Conservation (phyloP, 2,329 filamentous ascomycete genomes). For the Pseudogymnoascus sp. region DNA sequence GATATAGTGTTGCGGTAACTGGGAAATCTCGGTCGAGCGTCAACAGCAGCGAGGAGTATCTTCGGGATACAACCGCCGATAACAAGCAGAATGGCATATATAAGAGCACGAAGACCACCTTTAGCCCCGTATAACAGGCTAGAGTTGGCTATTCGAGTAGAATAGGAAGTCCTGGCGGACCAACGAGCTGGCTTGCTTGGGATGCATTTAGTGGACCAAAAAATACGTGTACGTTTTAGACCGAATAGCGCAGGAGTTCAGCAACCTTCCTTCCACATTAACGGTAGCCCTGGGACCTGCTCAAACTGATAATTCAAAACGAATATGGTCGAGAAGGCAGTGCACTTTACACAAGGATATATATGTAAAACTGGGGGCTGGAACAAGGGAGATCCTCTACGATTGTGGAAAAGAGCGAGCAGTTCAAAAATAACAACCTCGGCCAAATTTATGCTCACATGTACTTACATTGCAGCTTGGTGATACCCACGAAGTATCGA, state of each 20-base stretch:
- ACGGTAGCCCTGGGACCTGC: background rate
- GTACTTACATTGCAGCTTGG: background rate
- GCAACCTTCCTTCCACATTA: constrained; percentile 1
- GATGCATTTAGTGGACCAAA: background rate
- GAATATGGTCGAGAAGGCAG: background rate
- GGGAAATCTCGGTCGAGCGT: constrained; percentile 3
- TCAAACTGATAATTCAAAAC: background rate
- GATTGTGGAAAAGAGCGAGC: background rate
- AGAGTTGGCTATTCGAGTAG: background rate
- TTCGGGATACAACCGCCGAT: background rate
- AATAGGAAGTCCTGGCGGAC: background rate
- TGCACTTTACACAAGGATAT: background rate
- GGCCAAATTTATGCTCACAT: background rate
- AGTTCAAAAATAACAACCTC: background rate
- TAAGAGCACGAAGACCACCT: background rate
- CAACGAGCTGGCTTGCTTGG: constrained; percentile 5
- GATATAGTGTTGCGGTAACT: constrained; percentile 1
- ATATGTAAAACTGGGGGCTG: background rate
- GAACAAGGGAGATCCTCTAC: background rate
- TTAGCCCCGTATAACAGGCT: background rate
- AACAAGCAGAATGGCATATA: background rate
- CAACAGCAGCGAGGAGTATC: background rate
- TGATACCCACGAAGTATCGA: background rate
- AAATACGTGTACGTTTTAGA: background rate
- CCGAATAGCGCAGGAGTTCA: background rate